Base-by-base conservation (phyloP, 306 rosid genomes). In the Prunus dulcis region DNA sequence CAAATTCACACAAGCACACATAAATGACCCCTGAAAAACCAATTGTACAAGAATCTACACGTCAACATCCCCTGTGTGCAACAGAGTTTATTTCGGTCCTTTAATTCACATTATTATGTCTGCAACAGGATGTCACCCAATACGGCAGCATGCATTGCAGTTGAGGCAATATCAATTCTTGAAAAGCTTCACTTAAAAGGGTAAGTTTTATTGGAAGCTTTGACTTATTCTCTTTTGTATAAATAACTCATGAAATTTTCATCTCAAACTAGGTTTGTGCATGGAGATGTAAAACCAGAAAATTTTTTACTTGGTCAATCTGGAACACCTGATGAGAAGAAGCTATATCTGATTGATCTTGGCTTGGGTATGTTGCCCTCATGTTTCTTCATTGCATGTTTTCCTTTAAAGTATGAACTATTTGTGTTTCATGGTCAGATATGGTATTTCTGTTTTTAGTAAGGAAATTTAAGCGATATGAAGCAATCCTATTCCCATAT, bases 201-300 rank as follows among this genome's bases (percentile, higher is more conserved):
- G 98, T 93, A 87, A 77, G 79, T 51, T 78, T 51, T 6, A 51
- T 53, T 69, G 71, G 45, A 41, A 55, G 57, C 74, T 69, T 34
- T 57, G 52, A 51, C 41, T 64, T 9, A 46, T 25, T 23, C 51
- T 75, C 69, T 19, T 61, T 22, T 0, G 23, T 20, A 6, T 12
- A 60, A 25, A 18, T n/a, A 50, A 14, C 34, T 50, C 49, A 10
- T 27, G 27, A 14, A 52, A 20, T 68, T 27, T 78, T 34, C 15
- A 27, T 73, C 64, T 56, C 51, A 80, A 81, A 70, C 46, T 52
- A 93, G 98, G 86, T 93, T 91, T 80, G 98, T 93, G 85, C 98
- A 93, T 71, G 98, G 98, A 76, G 98, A 93, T 79, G 97, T 93
- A 76, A 93, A 93, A 84, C 98, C 98, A 19, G 98, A 93, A 79